Percentiles rank a stretch among this genome's conserved stretches.
Evolutionary conservation across 2,329 filamentous ascomycete genomes (phyloP).

Genomic region (Trichophyton mentagrophytes): DNA sequence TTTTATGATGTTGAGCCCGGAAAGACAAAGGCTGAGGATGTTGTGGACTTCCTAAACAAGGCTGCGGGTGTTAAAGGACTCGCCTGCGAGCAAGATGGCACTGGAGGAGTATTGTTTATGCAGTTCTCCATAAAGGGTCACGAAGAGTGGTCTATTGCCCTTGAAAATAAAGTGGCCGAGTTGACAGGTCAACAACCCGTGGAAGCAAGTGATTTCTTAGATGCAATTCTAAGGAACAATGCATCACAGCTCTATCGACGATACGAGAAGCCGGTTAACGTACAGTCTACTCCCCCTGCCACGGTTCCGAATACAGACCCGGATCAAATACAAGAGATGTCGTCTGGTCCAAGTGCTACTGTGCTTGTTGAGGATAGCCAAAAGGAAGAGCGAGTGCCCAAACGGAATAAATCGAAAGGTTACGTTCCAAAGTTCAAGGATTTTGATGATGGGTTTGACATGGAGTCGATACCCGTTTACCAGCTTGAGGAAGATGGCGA

Average conservation of each 20-base stretch:
- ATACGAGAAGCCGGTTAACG: conserved; percentile 29
- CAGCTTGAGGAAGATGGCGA: conserved; percentile 17
- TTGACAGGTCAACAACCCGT: conserved; percentile 69
- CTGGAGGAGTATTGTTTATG: conserved; percentile 62
- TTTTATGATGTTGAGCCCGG: conserved; percentile 49
- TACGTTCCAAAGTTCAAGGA: conserved; percentile 51
- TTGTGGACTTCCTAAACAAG: conserved; percentile 63
- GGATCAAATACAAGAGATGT: background rate
- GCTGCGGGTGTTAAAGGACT: conserved; percentile 62
- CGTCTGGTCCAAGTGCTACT: background rate
- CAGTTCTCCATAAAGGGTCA: conserved; percentile 51
- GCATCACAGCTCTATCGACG: conserved; percentile 57
- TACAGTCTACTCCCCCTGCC: background rate
- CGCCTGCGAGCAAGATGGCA: conserved; percentile 50
- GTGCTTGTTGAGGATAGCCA: conserved; percentile 11
- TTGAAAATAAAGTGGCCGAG: conserved; percentile 57
- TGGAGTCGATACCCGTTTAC: conserved; percentile 29
- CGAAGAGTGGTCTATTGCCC: conserved; percentile 54
- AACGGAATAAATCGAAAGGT: conserved; percentile 19
- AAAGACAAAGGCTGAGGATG: conserved; percentile 58
- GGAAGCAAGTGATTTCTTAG: conserved; percentile 81
- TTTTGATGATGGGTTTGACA: conserved; percentile 51
- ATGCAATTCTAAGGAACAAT: conserved; percentile 74
- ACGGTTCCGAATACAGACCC: conserved; percentile 6
- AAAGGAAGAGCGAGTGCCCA: conserved; percentile 12